Evolutionary conservation across 805 yeast species (phyloP).

Genomic region (Pichia sporocuriosa): DNA sequence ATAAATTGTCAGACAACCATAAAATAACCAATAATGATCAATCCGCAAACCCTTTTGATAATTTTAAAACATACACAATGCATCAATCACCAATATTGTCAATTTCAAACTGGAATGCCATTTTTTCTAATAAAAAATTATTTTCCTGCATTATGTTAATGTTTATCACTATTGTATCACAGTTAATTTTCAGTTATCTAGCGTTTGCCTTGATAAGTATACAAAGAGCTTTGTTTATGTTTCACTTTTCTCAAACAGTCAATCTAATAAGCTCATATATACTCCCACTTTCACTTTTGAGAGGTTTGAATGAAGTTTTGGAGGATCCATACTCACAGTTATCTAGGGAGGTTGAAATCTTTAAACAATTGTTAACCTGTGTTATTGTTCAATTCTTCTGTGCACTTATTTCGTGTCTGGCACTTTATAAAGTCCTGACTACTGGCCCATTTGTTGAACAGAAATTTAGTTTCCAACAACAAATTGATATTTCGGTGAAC

Average conservation of each 20-base stretch:
- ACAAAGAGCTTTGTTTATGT: constrained; percentile 20
- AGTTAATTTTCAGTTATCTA: constrained; percentile 23
- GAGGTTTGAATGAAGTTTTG: constrained; percentile 20
- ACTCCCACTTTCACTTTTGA: constrained; percentile 20
- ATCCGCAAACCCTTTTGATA: too few species aligned
- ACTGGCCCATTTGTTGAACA: constrained; percentile 10
- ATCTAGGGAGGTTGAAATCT: constrained; percentile 19
- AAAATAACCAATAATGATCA: not conserved
- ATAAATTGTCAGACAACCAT: not conserved
- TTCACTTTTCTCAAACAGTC: constrained; percentile 19
- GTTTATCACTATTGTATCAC: constrained; percentile 22
- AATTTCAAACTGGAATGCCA: constrained; percentile 23
- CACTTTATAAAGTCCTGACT: constrained; percentile 16
- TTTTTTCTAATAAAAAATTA: constrained; percentile 20
- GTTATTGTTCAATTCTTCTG: constrained; percentile 18
- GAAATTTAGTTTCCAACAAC: not conserved
- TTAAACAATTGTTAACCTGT: constrained; percentile 18
- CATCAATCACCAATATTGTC: constrained; percentile 5
- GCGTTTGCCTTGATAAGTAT: constrained; percentile 25
- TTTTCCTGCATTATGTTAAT: constrained; percentile 17
- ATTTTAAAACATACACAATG: not conserved
- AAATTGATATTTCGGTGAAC: constrained; percentile 5
- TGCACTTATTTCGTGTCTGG: constrained; percentile 18
- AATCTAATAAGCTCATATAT: constrained; percentile 24
- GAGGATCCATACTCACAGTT: constrained; percentile 22